These are phyloP conservation scores for Eucalyptus caleyi DNA, from an alignment of 345 rosid species.

Conservation along the genomic window DNA sequence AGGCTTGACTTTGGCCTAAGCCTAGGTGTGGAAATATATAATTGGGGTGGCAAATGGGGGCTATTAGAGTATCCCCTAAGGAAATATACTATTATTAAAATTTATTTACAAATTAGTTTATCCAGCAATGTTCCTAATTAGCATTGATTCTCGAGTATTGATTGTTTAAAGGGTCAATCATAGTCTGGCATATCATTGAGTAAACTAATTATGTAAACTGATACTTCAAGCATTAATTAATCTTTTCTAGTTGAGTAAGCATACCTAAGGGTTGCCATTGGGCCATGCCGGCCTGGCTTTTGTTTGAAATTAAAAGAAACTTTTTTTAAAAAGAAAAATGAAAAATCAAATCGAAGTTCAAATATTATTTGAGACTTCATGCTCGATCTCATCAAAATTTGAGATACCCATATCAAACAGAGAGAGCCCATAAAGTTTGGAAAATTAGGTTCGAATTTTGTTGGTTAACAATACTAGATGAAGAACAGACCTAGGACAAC, in stretches of 20 bases:
- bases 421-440: neutral
- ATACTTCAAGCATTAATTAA: too few species aligned
- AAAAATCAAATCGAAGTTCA: neutral
- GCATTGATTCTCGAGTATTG: too few species aligned
- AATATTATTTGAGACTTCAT: neutral
- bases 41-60: too few species aligned
- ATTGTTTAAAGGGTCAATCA: too few species aligned
- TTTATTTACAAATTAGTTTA: too few species aligned
- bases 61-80: too few species aligned
- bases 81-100: too few species aligned
- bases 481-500: neutral
- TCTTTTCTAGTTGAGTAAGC: neutral
- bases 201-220: too few species aligned
- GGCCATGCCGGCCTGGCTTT: neutral
- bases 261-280: neutral
- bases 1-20: neutral
- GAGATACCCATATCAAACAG: neutral
- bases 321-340: neutral
- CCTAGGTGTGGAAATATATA: neutral
- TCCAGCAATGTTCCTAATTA: too few species aligned
- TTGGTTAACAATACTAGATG: neutral
- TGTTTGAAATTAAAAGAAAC: neutral
- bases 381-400: neutral
- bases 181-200: too few species aligned
- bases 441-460: neutral